A percentile compares a stretch with the other conserved stretches of the same genome.
phyloP scores from a whole-genome alignment of 1,139 yeast species.

The Candida mesenterica region DNA sequence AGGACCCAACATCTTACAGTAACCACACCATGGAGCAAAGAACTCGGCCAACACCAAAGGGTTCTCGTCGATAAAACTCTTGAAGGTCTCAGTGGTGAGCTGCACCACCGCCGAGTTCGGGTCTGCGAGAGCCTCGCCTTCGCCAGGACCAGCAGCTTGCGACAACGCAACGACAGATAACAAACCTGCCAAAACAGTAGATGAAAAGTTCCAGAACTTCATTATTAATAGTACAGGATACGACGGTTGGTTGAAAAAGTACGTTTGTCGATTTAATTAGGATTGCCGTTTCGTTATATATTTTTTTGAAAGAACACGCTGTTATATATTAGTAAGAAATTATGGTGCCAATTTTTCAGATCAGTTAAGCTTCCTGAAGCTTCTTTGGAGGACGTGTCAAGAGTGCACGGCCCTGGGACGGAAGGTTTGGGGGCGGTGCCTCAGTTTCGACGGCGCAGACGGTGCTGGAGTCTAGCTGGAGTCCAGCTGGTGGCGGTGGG shows the following conservation, averaged over 20 bases:
- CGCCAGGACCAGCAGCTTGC: slow-evolving; percentile 42
- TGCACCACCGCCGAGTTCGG: slow-evolving; percentile 87
- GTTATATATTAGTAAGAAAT: too few species aligned
- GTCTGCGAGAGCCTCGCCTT: slow-evolving; percentile 68
- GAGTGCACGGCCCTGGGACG: too few species aligned
- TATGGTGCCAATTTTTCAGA: too few species aligned
- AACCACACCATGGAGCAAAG: slow-evolving; percentile 99
- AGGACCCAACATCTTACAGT: slow-evolving; percentile 93
- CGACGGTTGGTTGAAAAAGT: background rate
- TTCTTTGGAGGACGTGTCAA: too few species aligned
- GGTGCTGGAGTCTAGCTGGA: too few species aligned
- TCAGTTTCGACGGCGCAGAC: too few species aligned
- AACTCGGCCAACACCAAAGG: slow-evolving; percentile 90
- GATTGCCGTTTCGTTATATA: slow-evolving; percentile 4
- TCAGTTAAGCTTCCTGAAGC: too few species aligned
- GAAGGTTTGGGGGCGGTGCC: too few species aligned
- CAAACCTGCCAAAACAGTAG: slow-evolving; percentile 38
- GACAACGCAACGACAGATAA: slow-evolving; percentile 36
- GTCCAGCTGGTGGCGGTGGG: too few species aligned
- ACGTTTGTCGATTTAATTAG: background rate
- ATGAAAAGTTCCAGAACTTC: slow-evolving; percentile 44
- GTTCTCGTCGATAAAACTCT: slow-evolving; percentile 63
- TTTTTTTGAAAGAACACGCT: slow-evolving; percentile 13
- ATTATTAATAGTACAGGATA: slow-evolving; percentile 24
- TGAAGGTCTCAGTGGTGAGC: slow-evolving; percentile 60